Evolutionary conservation across 2,329 filamentous ascomycete species (phyloP).

Genomic region (Stenocarpella maydis): DNA sequence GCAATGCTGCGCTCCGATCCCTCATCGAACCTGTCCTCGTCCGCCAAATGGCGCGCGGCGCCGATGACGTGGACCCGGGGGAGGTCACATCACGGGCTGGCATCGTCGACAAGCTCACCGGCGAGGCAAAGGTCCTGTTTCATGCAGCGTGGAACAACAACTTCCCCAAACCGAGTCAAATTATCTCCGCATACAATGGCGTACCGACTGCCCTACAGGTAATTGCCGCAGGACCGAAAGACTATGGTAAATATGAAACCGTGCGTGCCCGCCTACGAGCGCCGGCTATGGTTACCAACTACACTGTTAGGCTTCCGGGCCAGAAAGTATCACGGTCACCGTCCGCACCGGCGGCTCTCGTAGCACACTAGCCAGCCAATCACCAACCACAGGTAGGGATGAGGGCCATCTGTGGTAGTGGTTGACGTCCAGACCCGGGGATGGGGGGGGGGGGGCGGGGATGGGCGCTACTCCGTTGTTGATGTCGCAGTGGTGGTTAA

Average conservation of each 20-base stretch:
- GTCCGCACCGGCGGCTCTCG: neutral
- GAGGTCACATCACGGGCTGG: neutral
- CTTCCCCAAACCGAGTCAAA: no score
- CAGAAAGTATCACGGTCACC: constrained; percentile 4
- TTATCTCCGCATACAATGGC: neutral
- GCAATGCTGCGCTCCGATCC: neutral
- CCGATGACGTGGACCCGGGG: neutral
- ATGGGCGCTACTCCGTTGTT: neutral
- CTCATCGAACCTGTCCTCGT: neutral
- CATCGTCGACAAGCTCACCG: neutral
- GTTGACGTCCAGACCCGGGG: neutral
- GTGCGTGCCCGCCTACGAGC: neutral
- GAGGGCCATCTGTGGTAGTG: neutral
- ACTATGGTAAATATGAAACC: constrained; percentile 2
- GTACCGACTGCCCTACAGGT: neutral
- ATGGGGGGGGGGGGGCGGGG: no score
- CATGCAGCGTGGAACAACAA: neutral
- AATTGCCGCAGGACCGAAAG: neutral
- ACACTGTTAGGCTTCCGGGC: neutral
- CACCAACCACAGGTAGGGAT: no score
- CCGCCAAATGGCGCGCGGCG: neutral
- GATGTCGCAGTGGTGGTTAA: neutral
- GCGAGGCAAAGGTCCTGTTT: neutral
- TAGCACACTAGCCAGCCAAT: neutral
- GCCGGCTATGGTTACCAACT: neutral